Evolutionary conservation across 164 flowering plant genomes (phyloP).

Genomic region (Magnolia kwangsiensis): DNA sequence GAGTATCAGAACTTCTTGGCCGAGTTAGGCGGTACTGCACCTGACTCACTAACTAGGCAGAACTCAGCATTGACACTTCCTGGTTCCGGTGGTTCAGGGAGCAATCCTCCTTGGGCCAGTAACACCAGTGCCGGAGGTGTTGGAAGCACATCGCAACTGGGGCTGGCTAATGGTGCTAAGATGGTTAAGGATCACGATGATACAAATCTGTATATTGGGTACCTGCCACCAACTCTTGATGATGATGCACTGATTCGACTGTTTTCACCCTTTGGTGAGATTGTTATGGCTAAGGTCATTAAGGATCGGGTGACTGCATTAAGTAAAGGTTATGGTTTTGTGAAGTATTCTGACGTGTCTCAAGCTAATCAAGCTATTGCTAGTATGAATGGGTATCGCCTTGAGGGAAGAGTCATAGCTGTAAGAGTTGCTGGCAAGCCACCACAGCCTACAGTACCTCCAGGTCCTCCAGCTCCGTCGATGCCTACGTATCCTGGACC

Average conservation of each 20-base stretch:
- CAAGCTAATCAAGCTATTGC: slow-evolving; percentile 83
- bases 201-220: slow-evolving; percentile 87
- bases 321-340: slow-evolving; percentile 98
- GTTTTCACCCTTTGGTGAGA: slow-evolving; percentile 79
- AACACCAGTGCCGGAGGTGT: slow-evolving; percentile 33
- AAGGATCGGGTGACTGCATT: slow-evolving; percentile 71
- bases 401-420: slow-evolving; percentile 87
- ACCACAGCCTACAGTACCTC: slow-evolving; percentile 75
- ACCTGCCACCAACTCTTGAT: slow-evolving; percentile 83
- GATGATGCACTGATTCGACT: slow-evolving; percentile 78
- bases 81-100: slow-evolving; percentile 51
- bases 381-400: slow-evolving; percentile 75
- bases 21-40: slow-evolving; percentile 79
- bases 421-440: slow-evolving; percentile 97
- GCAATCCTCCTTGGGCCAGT: slow-evolving; percentile 79
- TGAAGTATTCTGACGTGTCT: slow-evolving; percentile 74
- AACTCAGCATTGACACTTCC: slow-evolving; percentile 38
- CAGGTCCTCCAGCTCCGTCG: slow-evolving; percentile 64
- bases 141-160: slow-evolving; percentile 30
- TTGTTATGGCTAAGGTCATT: slow-evolving; percentile 92
- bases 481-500: slow-evolving; percentile 57
- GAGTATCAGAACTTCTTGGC: slow-evolving; percentile 93
- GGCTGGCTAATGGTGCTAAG: slow-evolving; percentile 45
- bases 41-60: slow-evolving; percentile 60
- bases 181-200: slow-evolving; percentile 72